Conservation (phyloP, 2,329 filamentous ascomycete genomes). For the Colletotrichum caudatum region DNA sequence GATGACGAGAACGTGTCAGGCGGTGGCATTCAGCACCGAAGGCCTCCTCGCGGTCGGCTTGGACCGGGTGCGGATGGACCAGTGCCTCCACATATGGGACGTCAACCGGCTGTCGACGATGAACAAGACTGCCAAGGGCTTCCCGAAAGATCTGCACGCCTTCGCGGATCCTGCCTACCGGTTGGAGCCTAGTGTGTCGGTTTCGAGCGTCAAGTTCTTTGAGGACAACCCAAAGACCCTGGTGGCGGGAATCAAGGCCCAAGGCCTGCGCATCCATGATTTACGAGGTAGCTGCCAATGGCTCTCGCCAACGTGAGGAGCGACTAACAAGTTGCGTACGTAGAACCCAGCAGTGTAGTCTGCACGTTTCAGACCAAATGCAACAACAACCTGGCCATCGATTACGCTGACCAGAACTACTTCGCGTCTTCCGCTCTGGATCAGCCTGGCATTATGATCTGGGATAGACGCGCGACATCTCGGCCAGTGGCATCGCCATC, state of each 20-base stretch:
- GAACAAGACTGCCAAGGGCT: slow-evolving; percentile 62
- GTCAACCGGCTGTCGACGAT: slow-evolving; percentile 70
- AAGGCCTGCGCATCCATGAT: slow-evolving; percentile 82
- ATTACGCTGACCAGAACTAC: slow-evolving; percentile 84
- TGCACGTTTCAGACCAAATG: slow-evolving; percentile 72
- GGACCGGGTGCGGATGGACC: slow-evolving; percentile 84
- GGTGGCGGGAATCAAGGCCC: slow-evolving; percentile 80
- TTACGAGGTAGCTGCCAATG: slow-evolving; percentile 68
- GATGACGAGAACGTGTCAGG: slow-evolving; percentile 82
- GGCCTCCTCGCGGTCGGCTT: slow-evolving; percentile 82
- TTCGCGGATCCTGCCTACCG: slow-evolving; percentile 69
- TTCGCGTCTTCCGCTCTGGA: slow-evolving; percentile 84
- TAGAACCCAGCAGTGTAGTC: slow-evolving; percentile 65
- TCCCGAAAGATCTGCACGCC: slow-evolving; percentile 61
- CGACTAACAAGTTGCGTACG: slow-evolving; percentile 47
- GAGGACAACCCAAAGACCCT: slow-evolving; percentile 80
- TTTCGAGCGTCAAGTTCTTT: slow-evolving; percentile 87
- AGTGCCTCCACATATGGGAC: slow-evolving; percentile 87
- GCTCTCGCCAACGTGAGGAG: background rate
- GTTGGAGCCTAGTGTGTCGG: slow-evolving; percentile 76
- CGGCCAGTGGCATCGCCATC: slow-evolving; percentile 64
- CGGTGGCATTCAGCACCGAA: slow-evolving; percentile 80
- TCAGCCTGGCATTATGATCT: slow-evolving; percentile 79
- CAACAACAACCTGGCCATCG: slow-evolving; percentile 80
- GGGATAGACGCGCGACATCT: slow-evolving; percentile 77